These are phyloP conservation scores for Paxillus ammoniavirescens DNA, from an alignment of 768 basidiomycete genomes.

Conservation along the genomic window DNA sequence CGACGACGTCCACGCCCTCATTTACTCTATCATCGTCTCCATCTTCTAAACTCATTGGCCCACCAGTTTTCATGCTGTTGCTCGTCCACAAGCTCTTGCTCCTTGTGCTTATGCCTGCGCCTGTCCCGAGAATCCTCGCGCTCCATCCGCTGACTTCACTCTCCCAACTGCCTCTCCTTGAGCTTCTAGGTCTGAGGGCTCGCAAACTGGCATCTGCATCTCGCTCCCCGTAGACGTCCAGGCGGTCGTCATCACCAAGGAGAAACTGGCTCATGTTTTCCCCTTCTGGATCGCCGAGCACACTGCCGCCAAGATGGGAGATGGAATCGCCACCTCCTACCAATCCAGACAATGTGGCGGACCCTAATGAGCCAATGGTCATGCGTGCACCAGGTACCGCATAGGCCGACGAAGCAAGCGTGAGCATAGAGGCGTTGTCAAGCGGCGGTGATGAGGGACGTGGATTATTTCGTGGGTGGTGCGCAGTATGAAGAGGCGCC, in stretches of 20 bases:
- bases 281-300: constrained; percentile 46
- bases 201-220: constrained; percentile 88
- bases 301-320: constrained; percentile 70
- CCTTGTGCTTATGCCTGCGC: constrained; percentile 43
- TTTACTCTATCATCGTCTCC: constrained; percentile 32
- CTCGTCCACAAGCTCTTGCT: constrained; percentile 62
- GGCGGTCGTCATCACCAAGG: constrained; percentile 63
- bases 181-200: constrained; percentile 84
- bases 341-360: constrained; percentile 49
- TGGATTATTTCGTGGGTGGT: constrained; percentile 95
- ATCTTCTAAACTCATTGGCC: constrained; percentile 48
- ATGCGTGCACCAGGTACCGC: constrained; percentile 61
- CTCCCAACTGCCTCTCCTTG: constrained; percentile 88
- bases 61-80: constrained; percentile 59
- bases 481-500: constrained; percentile 86
- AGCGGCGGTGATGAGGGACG: constrained; percentile 86
- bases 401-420: constrained; percentile 91
- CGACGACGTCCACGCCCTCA: constrained; percentile 15
- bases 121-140: constrained; percentile 55
- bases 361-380: constrained; percentile 43
- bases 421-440: constrained; percentile 91
- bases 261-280: constrained; percentile 70
- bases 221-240: constrained; percentile 47
- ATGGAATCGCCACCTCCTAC: constrained; percentile 55
- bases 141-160: constrained; percentile 90